Evolutionary conservation across 2,329 filamentous ascomycete genomes (phyloP).

Genomic region (Trichophyton rubrum): DNA sequence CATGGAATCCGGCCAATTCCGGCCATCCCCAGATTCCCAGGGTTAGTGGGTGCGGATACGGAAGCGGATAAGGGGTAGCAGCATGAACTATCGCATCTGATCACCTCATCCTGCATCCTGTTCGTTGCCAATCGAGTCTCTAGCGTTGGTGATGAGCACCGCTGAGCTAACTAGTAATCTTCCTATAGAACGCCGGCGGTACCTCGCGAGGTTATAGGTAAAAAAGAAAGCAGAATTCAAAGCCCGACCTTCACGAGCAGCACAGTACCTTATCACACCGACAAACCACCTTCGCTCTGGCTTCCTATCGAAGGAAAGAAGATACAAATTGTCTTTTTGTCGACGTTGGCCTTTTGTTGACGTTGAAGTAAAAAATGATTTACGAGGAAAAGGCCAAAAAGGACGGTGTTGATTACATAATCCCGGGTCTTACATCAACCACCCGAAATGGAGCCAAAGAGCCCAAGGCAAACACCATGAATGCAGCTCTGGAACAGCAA

Average conservation of each 20-base stretch:
- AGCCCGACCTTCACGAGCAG: background rate
- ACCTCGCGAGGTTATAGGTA: background rate
- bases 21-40: background rate
- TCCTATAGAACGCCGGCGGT: background rate
- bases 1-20: background rate
- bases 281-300: too few species aligned
- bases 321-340: background rate
- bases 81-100: slow-evolving; percentile 1
- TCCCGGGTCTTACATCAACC: background rate
- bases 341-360: background rate
- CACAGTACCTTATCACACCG: too few species aligned
- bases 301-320: background rate
- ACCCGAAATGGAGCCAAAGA: background rate
- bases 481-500: background rate
- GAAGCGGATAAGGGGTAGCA: background rate
- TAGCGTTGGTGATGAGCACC: slow-evolving; percentile 1
- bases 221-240: background rate
- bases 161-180: background rate
- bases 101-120: background rate
- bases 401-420: background rate
- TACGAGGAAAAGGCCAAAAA: background rate
- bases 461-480: background rate
- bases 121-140: background rate
- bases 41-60: background rate
- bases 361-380: background rate